These are phyloP conservation scores for Ceriops decandra DNA, from an alignment of 345 rosid species.

Conservation along the genomic window DNA sequence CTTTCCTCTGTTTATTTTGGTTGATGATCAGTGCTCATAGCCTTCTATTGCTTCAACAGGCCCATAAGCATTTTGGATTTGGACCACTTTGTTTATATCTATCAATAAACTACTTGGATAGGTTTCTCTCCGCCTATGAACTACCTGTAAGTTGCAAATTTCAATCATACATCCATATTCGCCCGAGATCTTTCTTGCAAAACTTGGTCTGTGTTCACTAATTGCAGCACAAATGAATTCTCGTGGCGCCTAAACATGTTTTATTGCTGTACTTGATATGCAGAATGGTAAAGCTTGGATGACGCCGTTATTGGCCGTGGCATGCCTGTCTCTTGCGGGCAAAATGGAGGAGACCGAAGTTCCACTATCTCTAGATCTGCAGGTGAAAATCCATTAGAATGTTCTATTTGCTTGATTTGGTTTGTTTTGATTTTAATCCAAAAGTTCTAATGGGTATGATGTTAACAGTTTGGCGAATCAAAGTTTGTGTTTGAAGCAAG, in stretches of 20 bases:
- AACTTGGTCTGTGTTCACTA: not conserved
- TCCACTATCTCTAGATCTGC: constrained; percentile 58
- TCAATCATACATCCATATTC: not conserved
- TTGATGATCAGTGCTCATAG: constrained; percentile 18
- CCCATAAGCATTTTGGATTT: constrained; percentile 54
- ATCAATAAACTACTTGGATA: constrained; percentile 66
- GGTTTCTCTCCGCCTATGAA: constrained; percentile 63
- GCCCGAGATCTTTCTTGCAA: not conserved
- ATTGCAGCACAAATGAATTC: not conserved
- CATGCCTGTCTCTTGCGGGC: constrained; percentile 72
- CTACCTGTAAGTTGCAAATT: constrained; percentile 48
- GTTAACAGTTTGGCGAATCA: constrained; percentile 47
- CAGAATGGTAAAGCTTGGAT: constrained; percentile 71
- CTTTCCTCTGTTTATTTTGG: constrained; percentile 7
- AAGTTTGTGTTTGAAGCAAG: constrained; percentile 59
- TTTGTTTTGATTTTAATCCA: constrained; percentile 5
- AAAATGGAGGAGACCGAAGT: constrained; percentile 74
- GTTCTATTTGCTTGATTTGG: not conserved
- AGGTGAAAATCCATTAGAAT: constrained; percentile 33
- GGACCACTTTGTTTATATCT: constrained; percentile 62
- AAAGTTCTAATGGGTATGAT: constrained; percentile 1
- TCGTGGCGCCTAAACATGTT: not conserved
- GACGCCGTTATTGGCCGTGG: constrained; percentile 64
- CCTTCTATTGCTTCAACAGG: constrained; percentile 40
- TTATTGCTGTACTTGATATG: not conserved